Base-by-base conservation (phyloP, 768 basidiomycete species). In the Cyclocybe aegerita region DNA sequence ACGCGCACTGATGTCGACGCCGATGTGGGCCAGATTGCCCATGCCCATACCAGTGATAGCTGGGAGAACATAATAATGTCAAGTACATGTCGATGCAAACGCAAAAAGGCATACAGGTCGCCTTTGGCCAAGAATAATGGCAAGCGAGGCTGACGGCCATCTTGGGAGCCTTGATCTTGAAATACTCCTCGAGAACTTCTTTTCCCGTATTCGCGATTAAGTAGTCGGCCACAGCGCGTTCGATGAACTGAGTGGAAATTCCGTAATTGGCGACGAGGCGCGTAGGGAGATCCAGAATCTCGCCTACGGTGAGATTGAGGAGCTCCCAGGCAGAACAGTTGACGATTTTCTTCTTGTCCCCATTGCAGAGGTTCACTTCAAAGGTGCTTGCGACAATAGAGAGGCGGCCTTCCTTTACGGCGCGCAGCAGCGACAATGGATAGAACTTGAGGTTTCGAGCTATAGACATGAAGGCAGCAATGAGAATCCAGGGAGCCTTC, bases 361-460 rank as follows among this genome's bases (percentile, higher is more conserved):
- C 44, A 0, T 39, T 32, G 16, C 41, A 33, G 60, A 76, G 71
- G 10, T 56, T 52, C 14, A 53, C 34, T 0, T 63, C 50, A 37
- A 76, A 58, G 43, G 66, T 74, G 0, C 49, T 48, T 11, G 76
- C 65, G 9, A 59, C 60, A 11, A 58, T 56, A 0, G 50, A 43
- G 9, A 77, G 65, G 4, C 59, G 57, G 11, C 56, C 64, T 3
- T 43, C 36, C 33, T 50, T 54, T 60, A 73, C 70, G 1, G 72
- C 72, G 29, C 38, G 34, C 4, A 50, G 51, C 5, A 77, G 57
- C 1, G 77, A 70, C 2, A 78, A 59, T 2, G 77, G 71, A 54
- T 76, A 78, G 50, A 67, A 77, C 50, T 78, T 77, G 44, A 78
- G 60, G 57, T 77, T 77, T 10, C 76, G 74, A n/a, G 75, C 76